phyloP scores from a whole-genome alignment of 371 early-diverging fungal genomes.

The Thermomucor indicae-seudaticae region DNA sequence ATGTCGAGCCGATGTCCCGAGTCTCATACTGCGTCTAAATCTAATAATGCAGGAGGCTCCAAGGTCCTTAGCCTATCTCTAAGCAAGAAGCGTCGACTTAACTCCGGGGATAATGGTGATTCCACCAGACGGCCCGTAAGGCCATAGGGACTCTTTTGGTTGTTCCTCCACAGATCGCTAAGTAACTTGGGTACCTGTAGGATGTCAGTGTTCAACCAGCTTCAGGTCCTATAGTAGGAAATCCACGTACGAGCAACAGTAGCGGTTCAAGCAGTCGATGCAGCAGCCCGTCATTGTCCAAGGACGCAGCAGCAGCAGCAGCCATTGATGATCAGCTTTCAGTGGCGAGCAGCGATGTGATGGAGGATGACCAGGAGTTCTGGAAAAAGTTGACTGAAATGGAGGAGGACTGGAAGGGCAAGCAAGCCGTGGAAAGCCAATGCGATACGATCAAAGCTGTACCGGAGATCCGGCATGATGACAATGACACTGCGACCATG shows the following conservation, averaged over 20 bases:
- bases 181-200: not conserved
- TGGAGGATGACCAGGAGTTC: not conserved
- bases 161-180: not conserved
- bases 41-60: no score
- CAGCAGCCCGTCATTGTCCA: not conserved
- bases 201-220: not conserved
- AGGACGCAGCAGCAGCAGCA: not conserved
- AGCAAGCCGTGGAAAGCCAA: not conserved
- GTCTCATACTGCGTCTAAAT: no score
- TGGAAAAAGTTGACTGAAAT: not conserved
- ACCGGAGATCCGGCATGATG: not conserved
- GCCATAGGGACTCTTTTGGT: no score
- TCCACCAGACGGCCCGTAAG: not conserved
- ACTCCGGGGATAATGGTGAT: not conserved
- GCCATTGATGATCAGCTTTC: not conserved
- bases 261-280: not conserved
- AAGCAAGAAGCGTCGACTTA: not conserved
- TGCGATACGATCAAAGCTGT: not conserved
- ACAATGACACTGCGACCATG: not conserved
- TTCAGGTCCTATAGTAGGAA: not conserved
- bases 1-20: no score
- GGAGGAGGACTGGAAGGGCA: not conserved
- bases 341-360: not conserved
- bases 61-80: not conserved
- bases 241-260: no score